Evolutionary conservation across 2,329 filamentous ascomycete genomes (phyloP).

Genomic region (Verticillium longisporum): DNA sequence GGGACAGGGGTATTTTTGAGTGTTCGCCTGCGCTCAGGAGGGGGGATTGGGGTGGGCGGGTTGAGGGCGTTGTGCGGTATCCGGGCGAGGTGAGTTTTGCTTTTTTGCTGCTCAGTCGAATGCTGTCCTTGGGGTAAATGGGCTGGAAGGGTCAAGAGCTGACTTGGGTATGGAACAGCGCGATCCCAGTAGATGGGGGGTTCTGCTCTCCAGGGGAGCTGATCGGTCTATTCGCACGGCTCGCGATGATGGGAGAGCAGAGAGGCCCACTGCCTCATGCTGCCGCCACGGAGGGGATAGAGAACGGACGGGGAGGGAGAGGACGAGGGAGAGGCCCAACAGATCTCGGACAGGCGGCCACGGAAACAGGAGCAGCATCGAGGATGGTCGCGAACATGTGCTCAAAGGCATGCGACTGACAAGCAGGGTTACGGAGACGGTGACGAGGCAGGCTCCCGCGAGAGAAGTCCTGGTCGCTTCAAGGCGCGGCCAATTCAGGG

Average conservation of each 20-base stretch:
- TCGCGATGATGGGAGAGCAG: neutral
- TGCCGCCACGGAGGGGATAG: neutral
- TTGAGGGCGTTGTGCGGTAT: slow-evolving; percentile 6
- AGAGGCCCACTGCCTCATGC: neutral
- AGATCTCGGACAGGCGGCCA: neutral
- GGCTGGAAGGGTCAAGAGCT: too few relatives aligned
- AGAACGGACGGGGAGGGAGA: neutral
- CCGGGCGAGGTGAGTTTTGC: slow-evolving; percentile 4
- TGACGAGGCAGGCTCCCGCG: neutral
- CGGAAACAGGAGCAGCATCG: neutral
- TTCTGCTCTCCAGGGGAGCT: neutral
- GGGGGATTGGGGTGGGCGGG: slow-evolving; percentile 5
- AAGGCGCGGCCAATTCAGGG: neutral
- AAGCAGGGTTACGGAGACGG: neutral
- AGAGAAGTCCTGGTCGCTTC: neutral
- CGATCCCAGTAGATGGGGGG: slow-evolving; percentile 4
- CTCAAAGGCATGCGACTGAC: neutral
- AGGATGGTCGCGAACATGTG: neutral
- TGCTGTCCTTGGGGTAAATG: neutral
- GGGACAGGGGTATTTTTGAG: neutral
- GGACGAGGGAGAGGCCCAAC: neutral
- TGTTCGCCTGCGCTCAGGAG: neutral
- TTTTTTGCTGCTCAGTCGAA: neutral
- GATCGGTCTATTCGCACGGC: neutral
- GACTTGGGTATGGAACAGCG: neutral